phyloP scores from a whole-genome alignment of 108 stramenopile species.

The Tribonema minus region DNA sequence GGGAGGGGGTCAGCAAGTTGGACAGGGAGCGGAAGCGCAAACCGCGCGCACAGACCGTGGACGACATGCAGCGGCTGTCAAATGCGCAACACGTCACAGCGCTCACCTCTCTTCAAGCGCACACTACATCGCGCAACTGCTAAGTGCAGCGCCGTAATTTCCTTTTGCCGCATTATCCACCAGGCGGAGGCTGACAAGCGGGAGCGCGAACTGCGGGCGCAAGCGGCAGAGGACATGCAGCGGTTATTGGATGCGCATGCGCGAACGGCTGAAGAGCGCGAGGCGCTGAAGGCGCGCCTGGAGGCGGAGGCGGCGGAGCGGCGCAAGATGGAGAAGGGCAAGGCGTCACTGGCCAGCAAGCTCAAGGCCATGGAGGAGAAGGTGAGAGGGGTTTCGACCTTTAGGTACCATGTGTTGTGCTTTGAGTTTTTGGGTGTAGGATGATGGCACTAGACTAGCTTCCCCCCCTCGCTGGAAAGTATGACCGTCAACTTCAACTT shows the following conservation, averaged over 20 bases:
- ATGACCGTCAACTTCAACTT: too few species aligned
- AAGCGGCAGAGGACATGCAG: conserved; percentile 53
- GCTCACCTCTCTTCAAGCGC: too few species aligned
- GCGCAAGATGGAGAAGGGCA: conserved; percentile 63
- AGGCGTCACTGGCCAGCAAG: conserved; percentile 60
- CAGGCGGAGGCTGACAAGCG: conserved; percentile 31
- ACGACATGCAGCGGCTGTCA: conserved; percentile 56
- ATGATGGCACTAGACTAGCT: too few species aligned
- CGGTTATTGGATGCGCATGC: conserved; percentile 58
- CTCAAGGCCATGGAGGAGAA: conserved; percentile 76
- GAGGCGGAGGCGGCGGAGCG: conserved; percentile 64
- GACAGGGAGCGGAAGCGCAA: conserved; percentile 2
- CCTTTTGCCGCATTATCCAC: too few species aligned
- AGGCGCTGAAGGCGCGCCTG: conserved; percentile 63
- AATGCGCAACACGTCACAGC: too few species aligned
- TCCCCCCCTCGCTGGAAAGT: too few species aligned
- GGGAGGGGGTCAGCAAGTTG: conserved; percentile 21
- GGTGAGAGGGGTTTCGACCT: conserved; percentile 69
- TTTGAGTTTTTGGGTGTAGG: too few species aligned
- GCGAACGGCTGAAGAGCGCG: conserved; percentile 66
- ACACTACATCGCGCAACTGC: too few species aligned
- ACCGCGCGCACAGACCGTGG: conserved; percentile 2
- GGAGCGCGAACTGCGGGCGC: background rate
- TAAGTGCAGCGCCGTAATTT: too few species aligned
- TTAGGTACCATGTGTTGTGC: too few species aligned